phyloP scores from a whole-genome alignment of 345 rosid species.

The Eucalyptus polybractea region DNA sequence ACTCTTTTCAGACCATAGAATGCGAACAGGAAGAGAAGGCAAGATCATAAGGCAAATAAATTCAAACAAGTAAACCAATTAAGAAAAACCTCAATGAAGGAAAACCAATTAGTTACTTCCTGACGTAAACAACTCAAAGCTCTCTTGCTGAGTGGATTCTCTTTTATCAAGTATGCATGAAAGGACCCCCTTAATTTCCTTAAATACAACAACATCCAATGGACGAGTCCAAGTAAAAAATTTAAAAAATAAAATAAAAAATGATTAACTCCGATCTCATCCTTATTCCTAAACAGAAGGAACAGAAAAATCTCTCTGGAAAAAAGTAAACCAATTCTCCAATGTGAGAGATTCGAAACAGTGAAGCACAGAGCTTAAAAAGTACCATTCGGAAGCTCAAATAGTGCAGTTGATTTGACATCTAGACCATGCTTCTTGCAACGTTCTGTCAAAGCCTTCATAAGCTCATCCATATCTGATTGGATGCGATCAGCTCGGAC shows the following conservation, averaged over 20 bases:
- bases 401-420: constrained; percentile 58
- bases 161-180: neutral
- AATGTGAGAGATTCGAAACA: neutral
- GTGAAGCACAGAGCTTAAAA: neutral
- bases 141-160: neutral
- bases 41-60: neutral
- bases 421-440: constrained; percentile 82
- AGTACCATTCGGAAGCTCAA: constrained; percentile 86
- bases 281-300: neutral
- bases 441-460: constrained; percentile 68
- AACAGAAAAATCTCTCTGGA: neutral
- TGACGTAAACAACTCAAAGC: neutral
- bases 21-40: neutral
- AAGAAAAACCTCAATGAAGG: neutral
- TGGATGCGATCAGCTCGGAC: constrained; percentile 96
- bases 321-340: neutral
- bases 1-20: neutral
- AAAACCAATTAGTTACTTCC: neutral
- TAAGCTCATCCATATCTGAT: constrained; percentile 86
- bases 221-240: neutral
- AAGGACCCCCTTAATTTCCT: neutral
- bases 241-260: neutral
- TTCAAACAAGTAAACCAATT: neutral
- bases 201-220: neutral
- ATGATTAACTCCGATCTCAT: neutral